These are phyloP conservation scores for Borealophlyctis nickersoniae DNA, from an alignment of 192 early-diverging fungal species.

Conservation along the genomic window DNA sequence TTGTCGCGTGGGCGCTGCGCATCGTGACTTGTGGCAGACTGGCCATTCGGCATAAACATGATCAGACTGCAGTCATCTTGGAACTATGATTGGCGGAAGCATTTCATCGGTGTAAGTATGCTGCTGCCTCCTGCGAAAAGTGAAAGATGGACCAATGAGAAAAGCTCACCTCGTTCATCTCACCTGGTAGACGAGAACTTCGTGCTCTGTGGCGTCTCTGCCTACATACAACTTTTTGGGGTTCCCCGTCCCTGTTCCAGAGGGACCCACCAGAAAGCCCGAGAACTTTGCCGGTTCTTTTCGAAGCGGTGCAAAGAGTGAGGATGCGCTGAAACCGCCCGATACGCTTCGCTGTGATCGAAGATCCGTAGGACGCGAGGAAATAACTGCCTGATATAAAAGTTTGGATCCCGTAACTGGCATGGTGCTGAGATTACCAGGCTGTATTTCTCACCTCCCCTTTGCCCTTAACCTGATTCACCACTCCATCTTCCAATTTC, in stretches of 20 bases:
- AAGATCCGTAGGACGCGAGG: too few relatives aligned
- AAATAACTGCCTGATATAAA: too few relatives aligned
- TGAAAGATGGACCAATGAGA: neutral
- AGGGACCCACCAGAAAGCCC: conserved; percentile 33
- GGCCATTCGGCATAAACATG: conserved; percentile 7
- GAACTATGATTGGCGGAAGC: conserved; percentile 19
- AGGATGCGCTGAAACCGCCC: too few relatives aligned
- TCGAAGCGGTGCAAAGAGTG: too few relatives aligned
- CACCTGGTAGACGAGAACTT: conserved; percentile 33
- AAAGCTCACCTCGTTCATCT: neutral
- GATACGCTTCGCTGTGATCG: conserved; percentile 18
- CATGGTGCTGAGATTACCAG: too few relatives aligned
- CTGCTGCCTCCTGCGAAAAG: too few relatives aligned
- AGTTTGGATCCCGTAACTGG: too few relatives aligned
- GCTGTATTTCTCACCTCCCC: too few relatives aligned
- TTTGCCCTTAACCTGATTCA: conserved; percentile 42
- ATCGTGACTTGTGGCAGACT: neutral
- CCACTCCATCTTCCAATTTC: conserved; percentile 30
- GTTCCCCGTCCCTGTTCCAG: neutral
- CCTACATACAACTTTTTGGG: conserved; percentile 27
- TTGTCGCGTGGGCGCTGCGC: neutral
- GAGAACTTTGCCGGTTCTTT: conserved; percentile 14
- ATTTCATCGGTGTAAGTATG: too few relatives aligned
- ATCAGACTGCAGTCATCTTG: conserved; percentile 31
- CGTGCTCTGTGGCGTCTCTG: neutral